phyloP scores from a whole-genome alignment of 495 filamentous ascomycete species.

The Baudoinia panamericana region DNA sequence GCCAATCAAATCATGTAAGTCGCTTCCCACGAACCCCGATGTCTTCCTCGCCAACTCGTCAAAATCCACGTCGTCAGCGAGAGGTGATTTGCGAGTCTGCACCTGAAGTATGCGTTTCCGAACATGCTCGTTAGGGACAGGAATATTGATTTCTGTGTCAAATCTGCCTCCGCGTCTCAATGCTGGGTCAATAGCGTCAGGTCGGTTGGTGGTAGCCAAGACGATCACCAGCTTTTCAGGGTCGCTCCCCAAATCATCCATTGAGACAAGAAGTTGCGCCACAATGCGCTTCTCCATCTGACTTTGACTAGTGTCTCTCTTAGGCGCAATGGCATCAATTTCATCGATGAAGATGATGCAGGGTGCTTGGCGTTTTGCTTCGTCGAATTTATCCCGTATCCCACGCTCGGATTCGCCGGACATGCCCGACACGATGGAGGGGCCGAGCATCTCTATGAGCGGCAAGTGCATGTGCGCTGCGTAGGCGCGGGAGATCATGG shows the following conservation, averaged over 20 bases:
- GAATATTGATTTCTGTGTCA: constrained; percentile 85
- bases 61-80: constrained; percentile 66
- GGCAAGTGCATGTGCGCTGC: constrained; percentile 74
- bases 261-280: constrained; percentile 75
- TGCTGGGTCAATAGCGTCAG: constrained; percentile 79
- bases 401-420: constrained; percentile 95
- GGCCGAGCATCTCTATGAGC: constrained; percentile 79
- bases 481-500: constrained; percentile 81
- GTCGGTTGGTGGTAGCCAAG: constrained; percentile 83
- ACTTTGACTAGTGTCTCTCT: constrained; percentile 83
- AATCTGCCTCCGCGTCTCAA: constrained; percentile 77
- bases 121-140: constrained; percentile 77
- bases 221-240: constrained; percentile 85
- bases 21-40: constrained; percentile 90
- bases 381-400: constrained; percentile 78
- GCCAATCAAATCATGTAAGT: constrained; percentile 42
- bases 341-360: constrained; percentile 94
- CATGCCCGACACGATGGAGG: constrained; percentile 84
- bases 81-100: constrained; percentile 53
- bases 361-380: constrained; percentile 75
- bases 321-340: constrained; percentile 90
- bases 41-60: constrained; percentile 72
- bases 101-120: constrained; percentile 74
- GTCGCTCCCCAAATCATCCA: constrained; percentile 55
- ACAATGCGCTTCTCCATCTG: constrained; percentile 98